Base-by-base conservation (phyloP, 148 eudicot species). In the Polygonum maritimum region DNA sequence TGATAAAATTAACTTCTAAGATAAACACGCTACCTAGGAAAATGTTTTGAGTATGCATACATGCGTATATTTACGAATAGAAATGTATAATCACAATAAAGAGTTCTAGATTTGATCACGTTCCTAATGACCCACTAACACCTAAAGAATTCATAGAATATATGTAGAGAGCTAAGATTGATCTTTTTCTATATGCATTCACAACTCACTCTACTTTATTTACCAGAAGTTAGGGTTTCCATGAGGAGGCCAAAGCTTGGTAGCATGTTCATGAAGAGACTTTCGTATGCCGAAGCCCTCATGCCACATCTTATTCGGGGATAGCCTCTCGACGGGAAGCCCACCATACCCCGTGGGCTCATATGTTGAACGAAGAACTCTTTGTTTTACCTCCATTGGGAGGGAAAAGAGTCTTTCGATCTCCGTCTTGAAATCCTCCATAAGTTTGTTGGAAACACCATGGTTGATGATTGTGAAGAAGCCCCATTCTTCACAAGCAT, bases 251-350 rank as follows among this genome's bases (percentile, higher is more conserved):
- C 83, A 80, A 52, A 83, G 79, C 52, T 7, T 58, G 7, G 57
- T 67, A 45, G 77, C 83, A 78, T 80, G 77, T 31, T 73, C 78
- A 71, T 49, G 63, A 16, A 78, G 76, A 9, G 81, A 78, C 3
- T 76, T 81, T 48, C 9, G 39, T 40, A 80, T 52, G 35, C 81
- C 47, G 67, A 76, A 83, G 10, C 86, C 86, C 71, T 83, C 86
- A 41, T 77, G 78, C 86, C 86, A 83, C 81, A 80, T 51, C 18
- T 19, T 36, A 79, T 78, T 78, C 1, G 49, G 19, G n/a, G 54
- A 80, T 54, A 80, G 72, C 45, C 48, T 74, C 26, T 77, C 49
- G 15, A 83, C 76, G 13, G 73, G 55, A 9, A 79, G 78, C 9
- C 49, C 51, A 15, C 86, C 86, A 36, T 83, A 83, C 35, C 86